These are phyloP conservation scores for Alternaria arborescens DNA, from an alignment of 2,329 filamentous ascomycete species.

Conservation along the genomic window DNA sequence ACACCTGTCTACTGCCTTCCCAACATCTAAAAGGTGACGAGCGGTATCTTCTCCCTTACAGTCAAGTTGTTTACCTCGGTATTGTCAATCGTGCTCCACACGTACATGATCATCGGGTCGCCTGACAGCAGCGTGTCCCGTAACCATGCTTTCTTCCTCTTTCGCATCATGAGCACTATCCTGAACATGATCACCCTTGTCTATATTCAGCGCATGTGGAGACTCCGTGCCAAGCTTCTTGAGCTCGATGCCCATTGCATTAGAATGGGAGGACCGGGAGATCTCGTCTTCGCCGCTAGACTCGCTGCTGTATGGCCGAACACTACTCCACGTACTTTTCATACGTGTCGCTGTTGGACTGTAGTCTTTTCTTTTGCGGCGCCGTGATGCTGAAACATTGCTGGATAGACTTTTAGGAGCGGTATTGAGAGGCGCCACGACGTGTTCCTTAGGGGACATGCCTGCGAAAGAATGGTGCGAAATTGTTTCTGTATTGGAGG, in stretches of 20 bases:
- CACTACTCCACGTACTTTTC: slow-evolving; percentile 37
- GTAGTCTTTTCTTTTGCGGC: slow-evolving; percentile 26
- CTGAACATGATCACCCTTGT: slow-evolving; percentile 30
- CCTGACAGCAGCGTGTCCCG: background rate
- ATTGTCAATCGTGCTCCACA: slow-evolving; percentile 15
- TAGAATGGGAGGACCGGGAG: background rate
- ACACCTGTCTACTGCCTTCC: background rate
- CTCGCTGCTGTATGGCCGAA: slow-evolving; percentile 21
- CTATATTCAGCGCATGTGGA: slow-evolving; percentile 5
- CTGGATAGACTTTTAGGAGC: slow-evolving; percentile 34
- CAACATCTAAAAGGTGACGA: background rate
- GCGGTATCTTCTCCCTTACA: slow-evolving; percentile 5
- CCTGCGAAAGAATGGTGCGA: slow-evolving; percentile 12
- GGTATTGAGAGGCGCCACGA: slow-evolving; percentile 32
- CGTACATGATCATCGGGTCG: background rate
- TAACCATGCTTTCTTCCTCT: slow-evolving; percentile 1
- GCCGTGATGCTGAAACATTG: slow-evolving; percentile 31
- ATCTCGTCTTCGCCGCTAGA: slow-evolving; percentile 21
- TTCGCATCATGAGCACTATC: slow-evolving; percentile 23
- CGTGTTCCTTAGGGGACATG: slow-evolving; percentile 27
- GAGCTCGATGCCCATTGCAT: background rate
- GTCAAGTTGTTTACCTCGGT: slow-evolving; percentile 7
- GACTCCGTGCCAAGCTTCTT: background rate
- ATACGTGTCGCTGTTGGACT: slow-evolving; percentile 32
- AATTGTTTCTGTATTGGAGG: background rate